phyloP scores from a whole-genome alignment of 1,139 yeast genomes.

The Debaryomyces fabryi region DNA sequence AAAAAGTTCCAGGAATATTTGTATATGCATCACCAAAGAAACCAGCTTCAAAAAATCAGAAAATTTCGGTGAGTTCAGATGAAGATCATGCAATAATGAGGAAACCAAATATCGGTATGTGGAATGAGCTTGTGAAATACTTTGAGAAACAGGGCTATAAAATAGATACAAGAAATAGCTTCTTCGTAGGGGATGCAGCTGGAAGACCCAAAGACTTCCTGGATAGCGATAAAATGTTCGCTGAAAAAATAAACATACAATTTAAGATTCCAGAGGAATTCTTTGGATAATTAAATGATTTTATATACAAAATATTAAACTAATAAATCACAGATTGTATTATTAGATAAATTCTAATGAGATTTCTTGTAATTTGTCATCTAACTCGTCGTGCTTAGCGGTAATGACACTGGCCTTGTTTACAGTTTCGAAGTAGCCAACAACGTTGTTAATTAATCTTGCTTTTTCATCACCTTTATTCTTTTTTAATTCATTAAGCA shows the following conservation, averaged over 20 bases:
- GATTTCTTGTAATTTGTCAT: constrained; percentile 26
- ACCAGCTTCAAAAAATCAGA: constrained; percentile 34
- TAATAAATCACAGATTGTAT: neutral
- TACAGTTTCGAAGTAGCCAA: constrained; percentile 63
- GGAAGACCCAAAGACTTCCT: constrained; percentile 78
- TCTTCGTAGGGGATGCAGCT: constrained; percentile 96
- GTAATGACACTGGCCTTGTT: constrained; percentile 40
- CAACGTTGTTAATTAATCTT: constrained; percentile 42
- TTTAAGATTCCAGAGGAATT: constrained; percentile 75
- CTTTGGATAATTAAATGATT: constrained; percentile 17
- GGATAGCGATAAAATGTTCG: constrained; percentile 75
- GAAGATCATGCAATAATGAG: constrained; percentile 51
- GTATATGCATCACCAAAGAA: constrained; percentile 67
- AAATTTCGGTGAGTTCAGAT: constrained; percentile 27
- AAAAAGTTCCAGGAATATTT: constrained; percentile 36
- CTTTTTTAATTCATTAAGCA: constrained; percentile 27
- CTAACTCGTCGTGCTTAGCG: constrained; percentile 26
- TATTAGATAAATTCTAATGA: constrained; percentile 26
- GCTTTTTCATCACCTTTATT: constrained; percentile 28
- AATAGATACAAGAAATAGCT: constrained; percentile 48
- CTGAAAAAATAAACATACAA: constrained; percentile 51
- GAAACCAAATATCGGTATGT: constrained; percentile 80
- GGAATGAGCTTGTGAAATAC: constrained; percentile 50
- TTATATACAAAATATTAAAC: neutral
- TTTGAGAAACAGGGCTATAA: constrained; percentile 22